phyloP scores from a whole-genome alignment of 106 monocot species.

The Iris macrosiphon region DNA sequence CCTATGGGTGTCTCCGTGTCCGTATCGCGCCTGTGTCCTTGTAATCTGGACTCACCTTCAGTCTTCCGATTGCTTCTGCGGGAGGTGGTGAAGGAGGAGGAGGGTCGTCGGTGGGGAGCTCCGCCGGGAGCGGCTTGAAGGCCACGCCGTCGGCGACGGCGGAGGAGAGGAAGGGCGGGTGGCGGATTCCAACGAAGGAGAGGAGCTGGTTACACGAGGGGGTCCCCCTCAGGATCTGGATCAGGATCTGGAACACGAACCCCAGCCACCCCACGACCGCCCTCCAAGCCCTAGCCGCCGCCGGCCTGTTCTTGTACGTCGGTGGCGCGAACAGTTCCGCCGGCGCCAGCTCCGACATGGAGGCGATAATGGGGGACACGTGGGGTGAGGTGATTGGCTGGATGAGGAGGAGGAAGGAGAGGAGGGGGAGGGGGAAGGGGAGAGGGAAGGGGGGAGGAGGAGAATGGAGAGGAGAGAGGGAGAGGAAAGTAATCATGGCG shows the following conservation, averaged over 20 bases:
- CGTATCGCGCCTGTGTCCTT: no score
- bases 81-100: constrained; percentile 22
- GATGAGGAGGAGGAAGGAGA: not conserved
- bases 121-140: constrained; percentile 35
- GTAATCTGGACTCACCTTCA: constrained; percentile 46
- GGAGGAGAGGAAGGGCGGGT: constrained; percentile 28
- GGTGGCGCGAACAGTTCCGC: constrained; percentile 21
- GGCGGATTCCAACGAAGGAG: constrained; percentile 45
- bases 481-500: not conserved
- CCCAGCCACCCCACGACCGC: constrained; percentile 36
- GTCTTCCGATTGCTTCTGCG: constrained; percentile 22
- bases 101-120: constrained; percentile 20
- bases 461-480: not conserved
- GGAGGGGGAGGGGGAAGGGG: not conserved
- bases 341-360: constrained; percentile 8
- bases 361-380: no score
- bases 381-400: not conserved
- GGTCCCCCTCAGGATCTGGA: constrained; percentile 47
- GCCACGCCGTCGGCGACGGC: constrained; percentile 15
- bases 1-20: no score
- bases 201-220: constrained; percentile 47
- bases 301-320: constrained; percentile 6
- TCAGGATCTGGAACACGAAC: constrained; percentile 28
- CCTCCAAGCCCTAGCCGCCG: constrained; percentile 31
- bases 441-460: not conserved